These are phyloP conservation scores for Eimeria falciformis DNA, from an alignment of 169 alveolate genomes.

Conservation along the genomic window DNA sequence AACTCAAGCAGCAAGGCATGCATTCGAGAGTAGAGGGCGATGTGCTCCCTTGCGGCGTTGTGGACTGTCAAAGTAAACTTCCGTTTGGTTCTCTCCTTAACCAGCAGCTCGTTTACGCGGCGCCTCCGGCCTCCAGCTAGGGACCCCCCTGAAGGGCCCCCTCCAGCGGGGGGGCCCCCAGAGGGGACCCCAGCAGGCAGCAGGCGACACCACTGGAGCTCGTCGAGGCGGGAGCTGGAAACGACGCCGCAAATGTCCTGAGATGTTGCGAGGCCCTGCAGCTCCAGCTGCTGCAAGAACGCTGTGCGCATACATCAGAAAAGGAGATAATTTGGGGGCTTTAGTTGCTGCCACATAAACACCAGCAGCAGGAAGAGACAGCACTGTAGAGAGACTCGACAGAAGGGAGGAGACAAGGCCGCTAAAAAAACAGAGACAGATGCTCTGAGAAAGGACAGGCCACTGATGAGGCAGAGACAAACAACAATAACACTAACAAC, in stretches of 20 bases:
- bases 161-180: conserved; percentile 44
- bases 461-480: no score
- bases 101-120: conserved; percentile 60
- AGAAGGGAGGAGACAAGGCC: no score
- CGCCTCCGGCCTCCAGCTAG: no score
- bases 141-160: neutral
- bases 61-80: conserved; percentile 59
- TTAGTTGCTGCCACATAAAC: neutral
- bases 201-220: conserved; percentile 40
- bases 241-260: conserved; percentile 60
- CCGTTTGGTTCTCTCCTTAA: conserved; percentile 75
- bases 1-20: conserved; percentile 70
- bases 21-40: conserved; percentile 52
- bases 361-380: neutral
- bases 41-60: conserved; percentile 66
- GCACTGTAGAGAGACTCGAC: no score
- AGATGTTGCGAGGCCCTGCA: conserved; percentile 38
- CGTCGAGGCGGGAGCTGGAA: conserved; percentile 47
- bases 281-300: conserved; percentile 53
- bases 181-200: conserved; percentile 6
- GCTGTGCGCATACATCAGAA: conserved; percentile 20
- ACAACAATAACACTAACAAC: neutral
- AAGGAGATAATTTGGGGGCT: no score
- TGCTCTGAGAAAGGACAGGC: no score
- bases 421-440: no score